phyloP scores from a whole-genome alignment of 176 grass and related monocot species.

The Oropetium thomaeum region DNA sequence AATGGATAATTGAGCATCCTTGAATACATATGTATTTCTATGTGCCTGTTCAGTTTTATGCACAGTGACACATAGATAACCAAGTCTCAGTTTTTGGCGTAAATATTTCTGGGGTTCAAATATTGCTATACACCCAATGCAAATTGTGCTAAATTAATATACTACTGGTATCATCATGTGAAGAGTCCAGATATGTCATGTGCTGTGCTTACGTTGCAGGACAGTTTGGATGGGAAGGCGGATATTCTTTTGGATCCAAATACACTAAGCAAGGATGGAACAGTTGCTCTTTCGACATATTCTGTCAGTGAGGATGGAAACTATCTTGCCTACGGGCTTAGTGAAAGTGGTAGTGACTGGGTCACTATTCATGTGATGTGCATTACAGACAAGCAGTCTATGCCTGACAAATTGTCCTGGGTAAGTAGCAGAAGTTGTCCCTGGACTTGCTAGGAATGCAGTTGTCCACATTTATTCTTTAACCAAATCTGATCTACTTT shows the following conservation, averaged over 20 bases:
- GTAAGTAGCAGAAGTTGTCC: slow-evolving; percentile 35
- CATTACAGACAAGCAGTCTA: slow-evolving; percentile 53
- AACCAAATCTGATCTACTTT: slow-evolving; percentile 17
- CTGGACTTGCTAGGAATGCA: background rate
- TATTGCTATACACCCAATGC: background rate
- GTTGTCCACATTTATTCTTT: slow-evolving; percentile 11
- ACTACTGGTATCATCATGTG: background rate
- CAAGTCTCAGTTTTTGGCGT: background rate
- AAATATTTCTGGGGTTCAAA: background rate
- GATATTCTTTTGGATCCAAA: slow-evolving; percentile 90
- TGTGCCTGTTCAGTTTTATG: background rate
- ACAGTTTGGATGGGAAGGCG: slow-evolving; percentile 56
- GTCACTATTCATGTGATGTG: slow-evolving; percentile 71
- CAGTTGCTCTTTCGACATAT: slow-evolving; percentile 60
- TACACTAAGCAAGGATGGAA: slow-evolving; percentile 80
- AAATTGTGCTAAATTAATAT: background rate
- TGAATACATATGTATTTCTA: background rate
- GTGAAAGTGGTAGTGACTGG: slow-evolving; percentile 91
- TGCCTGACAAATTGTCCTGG: slow-evolving; percentile 79
- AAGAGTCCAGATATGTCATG: background rate
- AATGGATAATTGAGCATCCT: background rate
- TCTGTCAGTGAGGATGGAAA: slow-evolving; percentile 83
- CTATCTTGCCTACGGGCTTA: slow-evolving; percentile 85
- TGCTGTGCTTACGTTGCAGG: slow-evolving; percentile 37
- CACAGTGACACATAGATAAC: background rate